These are phyloP conservation scores for Sambucus nigra DNA, from an alignment of 129 eudicot genomes.

Conservation along the genomic window DNA sequence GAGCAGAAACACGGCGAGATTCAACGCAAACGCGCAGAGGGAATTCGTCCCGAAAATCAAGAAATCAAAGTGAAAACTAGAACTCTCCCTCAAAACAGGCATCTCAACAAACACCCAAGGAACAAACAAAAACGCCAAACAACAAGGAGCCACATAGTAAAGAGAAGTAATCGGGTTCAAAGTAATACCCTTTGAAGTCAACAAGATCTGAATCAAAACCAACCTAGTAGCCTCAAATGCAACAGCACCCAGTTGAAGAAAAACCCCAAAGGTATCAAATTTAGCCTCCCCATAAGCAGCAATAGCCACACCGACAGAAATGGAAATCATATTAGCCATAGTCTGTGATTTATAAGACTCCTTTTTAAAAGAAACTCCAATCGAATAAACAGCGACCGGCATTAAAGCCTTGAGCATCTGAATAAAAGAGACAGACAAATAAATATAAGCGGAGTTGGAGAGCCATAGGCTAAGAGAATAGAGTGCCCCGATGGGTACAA, in stretches of 20 bases:
- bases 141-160: slow-evolving; percentile 60
- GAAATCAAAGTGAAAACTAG: slow-evolving; percentile 33
- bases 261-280: slow-evolving; percentile 41
- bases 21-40: slow-evolving; percentile 55
- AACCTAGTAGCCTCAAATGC: slow-evolving; percentile 50
- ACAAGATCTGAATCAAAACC: slow-evolving; percentile 55
- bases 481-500: slow-evolving; percentile 50
- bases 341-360: slow-evolving; percentile 25
- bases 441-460: slow-evolving; percentile 55
- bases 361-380: slow-evolving; percentile 35
- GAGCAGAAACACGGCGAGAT: slow-evolving; percentile 56
- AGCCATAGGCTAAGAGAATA: slow-evolving; percentile 52
- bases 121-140: slow-evolving; percentile 34
- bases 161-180: slow-evolving; percentile 51
- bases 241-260: slow-evolving; percentile 45
- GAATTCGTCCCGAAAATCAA: slow-evolving; percentile 58
- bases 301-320: slow-evolving; percentile 44
- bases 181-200: slow-evolving; percentile 46
- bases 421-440: slow-evolving; percentile 52
- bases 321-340: slow-evolving; percentile 44
- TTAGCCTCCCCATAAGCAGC: slow-evolving; percentile 65
- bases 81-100: slow-evolving; percentile 28
- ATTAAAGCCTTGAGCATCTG: slow-evolving; percentile 61
- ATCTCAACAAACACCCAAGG: slow-evolving; percentile 63
- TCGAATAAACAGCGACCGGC: slow-evolving; percentile 48